These are phyloP conservation scores for Cordia subcordata DNA, from an alignment of 257 asterid species.

Conservation along the genomic window DNA sequence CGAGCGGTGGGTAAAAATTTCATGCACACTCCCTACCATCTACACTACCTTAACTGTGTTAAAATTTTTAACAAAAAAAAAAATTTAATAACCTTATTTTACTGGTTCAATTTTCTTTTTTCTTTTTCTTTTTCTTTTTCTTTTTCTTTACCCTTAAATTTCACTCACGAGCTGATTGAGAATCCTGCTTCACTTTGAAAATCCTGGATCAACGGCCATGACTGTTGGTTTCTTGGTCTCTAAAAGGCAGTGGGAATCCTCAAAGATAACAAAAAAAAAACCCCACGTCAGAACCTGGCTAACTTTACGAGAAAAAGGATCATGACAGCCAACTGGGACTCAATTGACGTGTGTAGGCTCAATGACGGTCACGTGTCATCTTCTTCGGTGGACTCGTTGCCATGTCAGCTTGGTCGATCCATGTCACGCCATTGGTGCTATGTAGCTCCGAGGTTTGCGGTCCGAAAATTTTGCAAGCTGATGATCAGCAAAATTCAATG, in stretches of 20 bases:
- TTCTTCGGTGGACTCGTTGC: slow-evolving; percentile 4
- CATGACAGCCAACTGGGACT: neutral
- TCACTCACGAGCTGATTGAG: too few species aligned
- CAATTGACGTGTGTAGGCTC: too few species aligned
- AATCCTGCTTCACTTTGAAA: too few species aligned
- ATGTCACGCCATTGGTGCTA: slow-evolving; percentile 9
- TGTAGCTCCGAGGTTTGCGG: slow-evolving; percentile 21
- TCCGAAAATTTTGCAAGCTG: neutral
- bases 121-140: too few species aligned
- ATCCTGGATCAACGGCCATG: slow-evolving; percentile 37
- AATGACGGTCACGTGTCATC: neutral
- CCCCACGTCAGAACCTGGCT: slow-evolving; percentile 36
- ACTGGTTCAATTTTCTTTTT: too few species aligned
- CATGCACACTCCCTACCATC: too few species aligned
- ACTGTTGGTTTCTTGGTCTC: slow-evolving; percentile 9
- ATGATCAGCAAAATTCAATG: neutral
- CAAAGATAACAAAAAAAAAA: slow-evolving; percentile 11
- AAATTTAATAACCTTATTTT: too few species aligned
- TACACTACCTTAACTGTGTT: too few species aligned
- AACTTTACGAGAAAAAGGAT: slow-evolving; percentile 12
- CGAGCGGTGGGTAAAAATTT: too few species aligned
- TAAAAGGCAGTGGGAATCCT: neutral
- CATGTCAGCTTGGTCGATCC: slow-evolving; percentile 9
- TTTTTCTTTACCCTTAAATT: too few species aligned
- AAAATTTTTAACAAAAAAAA: too few species aligned